Evolutionary conservation across 1,284 basidiomycete species (phyloP), one percentile per base, ranked within the genome.

Genomic region (Leccinum huronense): DNA sequence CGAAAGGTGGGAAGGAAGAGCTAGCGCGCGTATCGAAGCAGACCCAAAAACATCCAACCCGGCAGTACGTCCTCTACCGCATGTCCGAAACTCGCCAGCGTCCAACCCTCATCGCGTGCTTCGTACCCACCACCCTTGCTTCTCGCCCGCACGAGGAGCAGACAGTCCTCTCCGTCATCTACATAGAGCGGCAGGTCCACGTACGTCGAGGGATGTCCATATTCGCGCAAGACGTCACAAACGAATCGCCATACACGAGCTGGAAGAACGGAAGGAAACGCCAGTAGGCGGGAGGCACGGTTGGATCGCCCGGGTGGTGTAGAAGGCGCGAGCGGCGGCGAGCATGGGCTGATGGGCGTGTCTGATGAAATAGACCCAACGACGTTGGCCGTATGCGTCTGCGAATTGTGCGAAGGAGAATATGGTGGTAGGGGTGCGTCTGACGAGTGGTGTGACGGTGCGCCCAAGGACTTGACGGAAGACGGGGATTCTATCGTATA

Each of bases 401-500:
- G 70, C 9, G 59, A 31, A 16, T 55, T 66, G 7, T 71, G 66
- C 30, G 66, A 66, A 1, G 73, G 73, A 10, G 74, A 72, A 53
- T 72, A 75, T 0, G 67, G 68, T 7, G 72, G 75, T 0, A 77
- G 62, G 23, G 73, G 73, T 14, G 62, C 64, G 14, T 78, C 75
- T 16, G 67, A 57, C 61, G 69, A 68, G 48, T 73, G 66, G 57
- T 69, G 69, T n/a, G 75, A 76, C 0, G 75, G 71, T 19, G 74
- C 75, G 10, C 76, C 76, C 1, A 75, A 62, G 2, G 74, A 72
- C 61, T 77, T 79, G 62, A 77, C 75, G 4, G 78, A 75, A 3
- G 80, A 88, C 53, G 76, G 92, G 2, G 90, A 89, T 64, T 94
- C 89, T 31, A 96, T 86, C 77, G 98, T 89, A 73, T 98, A 97